Conservation (phyloP, 441 rosid species). For the Pelargonium hybrid region DNA sequence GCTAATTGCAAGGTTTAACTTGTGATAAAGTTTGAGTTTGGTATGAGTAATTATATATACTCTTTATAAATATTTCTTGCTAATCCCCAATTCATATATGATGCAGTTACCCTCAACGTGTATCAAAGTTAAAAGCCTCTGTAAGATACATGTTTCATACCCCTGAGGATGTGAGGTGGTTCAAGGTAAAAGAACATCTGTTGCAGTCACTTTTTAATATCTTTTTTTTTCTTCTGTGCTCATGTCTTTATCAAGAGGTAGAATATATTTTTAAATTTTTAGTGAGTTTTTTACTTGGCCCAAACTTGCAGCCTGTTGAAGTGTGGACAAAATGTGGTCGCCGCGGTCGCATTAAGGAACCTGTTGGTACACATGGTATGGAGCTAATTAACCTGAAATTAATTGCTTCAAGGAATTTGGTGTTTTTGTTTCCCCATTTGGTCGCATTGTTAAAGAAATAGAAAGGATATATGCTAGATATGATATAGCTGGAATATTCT, state of each 20-base stretch:
- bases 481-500: neutral
- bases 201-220: neutral
- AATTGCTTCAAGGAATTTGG: neutral
- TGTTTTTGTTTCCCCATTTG: neutral
- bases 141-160: constrained; percentile 84
- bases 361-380: constrained; percentile 85
- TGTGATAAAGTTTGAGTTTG: neutral
- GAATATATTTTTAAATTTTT: no score
- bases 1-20: neutral
- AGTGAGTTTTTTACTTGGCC: constrained; percentile 2
- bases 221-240: neutral
- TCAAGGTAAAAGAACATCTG: constrained; percentile 47
- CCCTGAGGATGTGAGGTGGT: constrained; percentile 94
- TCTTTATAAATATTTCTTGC: constrained; percentile 3
- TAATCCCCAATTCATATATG: constrained; percentile 10
- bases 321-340: constrained; percentile 77
- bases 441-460: neutral
- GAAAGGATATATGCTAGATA: neutral
- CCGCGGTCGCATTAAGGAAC: constrained; percentile 88
- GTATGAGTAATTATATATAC: neutral
- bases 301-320: constrained; percentile 67
- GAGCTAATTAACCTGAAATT: neutral
- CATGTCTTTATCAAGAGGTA: neutral
- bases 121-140: constrained; percentile 74
- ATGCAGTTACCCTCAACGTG: constrained; percentile 85